Conservation (phyloP, 2,329 filamentous ascomycete genomes). For the Diaporthe humulicola region DNA sequence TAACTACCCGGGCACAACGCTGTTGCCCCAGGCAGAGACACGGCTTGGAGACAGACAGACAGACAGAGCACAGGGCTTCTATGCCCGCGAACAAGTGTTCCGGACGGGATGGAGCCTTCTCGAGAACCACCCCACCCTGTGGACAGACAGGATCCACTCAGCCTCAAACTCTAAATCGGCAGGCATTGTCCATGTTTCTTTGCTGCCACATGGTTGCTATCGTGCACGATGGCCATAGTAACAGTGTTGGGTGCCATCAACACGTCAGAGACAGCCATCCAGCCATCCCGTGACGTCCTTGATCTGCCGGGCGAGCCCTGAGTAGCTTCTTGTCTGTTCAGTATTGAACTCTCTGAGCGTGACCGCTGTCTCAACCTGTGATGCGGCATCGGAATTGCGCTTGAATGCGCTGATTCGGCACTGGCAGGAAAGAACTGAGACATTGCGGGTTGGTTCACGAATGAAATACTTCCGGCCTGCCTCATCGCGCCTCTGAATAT, state of each 20-base stretch:
- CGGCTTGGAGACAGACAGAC: neutral
- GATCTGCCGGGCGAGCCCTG: neutral
- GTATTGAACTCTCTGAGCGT: neutral
- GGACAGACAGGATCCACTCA: constrained; percentile 5
- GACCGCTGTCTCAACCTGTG: neutral
- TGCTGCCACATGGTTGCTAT: neutral
- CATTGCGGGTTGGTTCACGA: neutral
- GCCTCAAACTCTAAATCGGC: constrained; percentile 28
- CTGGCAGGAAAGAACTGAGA: neutral
- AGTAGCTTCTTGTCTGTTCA: neutral
- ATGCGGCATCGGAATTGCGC: neutral
- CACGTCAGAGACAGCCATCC: neutral
- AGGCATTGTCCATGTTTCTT: constrained; percentile 7
- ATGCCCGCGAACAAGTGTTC: neutral
- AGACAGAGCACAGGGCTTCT: neutral
- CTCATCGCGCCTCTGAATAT: neutral
- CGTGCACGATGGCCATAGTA: neutral
- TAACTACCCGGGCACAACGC: neutral
- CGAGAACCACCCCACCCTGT: constrained; percentile 5
- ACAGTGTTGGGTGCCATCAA: neutral
- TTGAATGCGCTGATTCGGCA: neutral
- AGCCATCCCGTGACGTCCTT: neutral
- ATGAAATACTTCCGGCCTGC: neutral
- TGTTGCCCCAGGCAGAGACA: neutral
- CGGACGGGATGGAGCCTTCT: neutral